Percentiles rank a stretch among this genome's conserved stretches.
Conservation (phyloP, 352 stramenopile species). For the Globisporangium paddicum region DNA sequence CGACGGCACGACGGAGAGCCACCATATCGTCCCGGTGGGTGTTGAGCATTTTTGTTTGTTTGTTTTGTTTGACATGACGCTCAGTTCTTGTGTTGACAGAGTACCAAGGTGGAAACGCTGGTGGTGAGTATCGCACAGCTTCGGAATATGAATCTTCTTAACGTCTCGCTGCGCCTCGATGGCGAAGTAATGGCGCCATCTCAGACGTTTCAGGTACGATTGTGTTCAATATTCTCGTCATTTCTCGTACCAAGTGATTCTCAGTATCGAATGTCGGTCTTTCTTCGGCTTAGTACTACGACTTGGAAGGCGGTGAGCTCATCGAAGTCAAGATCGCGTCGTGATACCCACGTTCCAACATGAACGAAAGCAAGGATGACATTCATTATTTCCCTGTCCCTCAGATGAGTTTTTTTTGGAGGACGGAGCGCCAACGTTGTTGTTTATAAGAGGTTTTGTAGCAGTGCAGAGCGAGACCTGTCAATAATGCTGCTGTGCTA, state of each 20-base stretch:
- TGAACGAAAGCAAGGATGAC: not conserved
- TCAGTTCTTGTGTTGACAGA: constrained; percentile 19
- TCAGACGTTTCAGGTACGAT: constrained; percentile 40
- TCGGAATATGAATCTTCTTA: constrained; percentile 17
- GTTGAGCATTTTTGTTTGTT: not conserved
- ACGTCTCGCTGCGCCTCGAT: constrained; percentile 44
- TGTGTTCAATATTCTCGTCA: not conserved
- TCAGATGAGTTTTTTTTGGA: not conserved
- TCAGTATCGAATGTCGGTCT: not conserved
- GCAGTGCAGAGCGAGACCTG: not conserved
- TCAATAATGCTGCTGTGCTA: constrained; percentile 2
- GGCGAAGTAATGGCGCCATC: constrained; percentile 38
- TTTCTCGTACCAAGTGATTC: not conserved
- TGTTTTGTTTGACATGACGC: not conserved
- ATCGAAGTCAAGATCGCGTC: constrained; percentile 53
- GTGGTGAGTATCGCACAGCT: constrained; percentile 25
- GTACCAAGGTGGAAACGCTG: constrained; percentile 36
- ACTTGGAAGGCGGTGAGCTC: constrained; percentile 62
- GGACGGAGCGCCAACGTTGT: not conserved
- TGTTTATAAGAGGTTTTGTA: constrained; percentile 5
- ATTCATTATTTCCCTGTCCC: not conserved
- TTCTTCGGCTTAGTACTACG: constrained; percentile 37
- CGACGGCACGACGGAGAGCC: constrained; percentile 24
- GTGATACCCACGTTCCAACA: not conserved
- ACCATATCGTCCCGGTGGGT: constrained; percentile 37